These are phyloP conservation scores for Thalassiosira hispida DNA, from an alignment of 352 stramenopile species.

Conservation along the genomic window DNA sequence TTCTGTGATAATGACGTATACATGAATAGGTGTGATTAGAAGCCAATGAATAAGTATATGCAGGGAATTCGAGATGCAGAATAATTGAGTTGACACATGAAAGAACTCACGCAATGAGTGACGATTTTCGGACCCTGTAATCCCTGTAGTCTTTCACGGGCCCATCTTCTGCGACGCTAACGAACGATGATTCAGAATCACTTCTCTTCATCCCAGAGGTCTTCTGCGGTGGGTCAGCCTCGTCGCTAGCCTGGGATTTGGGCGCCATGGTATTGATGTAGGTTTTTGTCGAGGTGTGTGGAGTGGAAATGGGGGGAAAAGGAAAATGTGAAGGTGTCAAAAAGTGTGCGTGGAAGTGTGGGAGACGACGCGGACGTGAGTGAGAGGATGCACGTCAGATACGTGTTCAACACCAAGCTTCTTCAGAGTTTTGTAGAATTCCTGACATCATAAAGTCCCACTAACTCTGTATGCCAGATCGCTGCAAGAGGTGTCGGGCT, in stretches of 20 bases:
- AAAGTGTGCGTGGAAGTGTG: too few relatives aligned
- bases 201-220: slow-evolving; percentile 35
- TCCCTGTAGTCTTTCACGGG: slow-evolving; percentile 56
- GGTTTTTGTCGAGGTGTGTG: background rate
- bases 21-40: slow-evolving; percentile 3
- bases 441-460: too few relatives aligned
- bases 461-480: too few relatives aligned
- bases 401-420: too few relatives aligned
- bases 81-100: background rate
- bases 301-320: too few relatives aligned
- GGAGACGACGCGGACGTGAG: too few relatives aligned
- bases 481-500: too few relatives aligned
- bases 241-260: slow-evolving; percentile 12
- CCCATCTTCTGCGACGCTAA: slow-evolving; percentile 48
- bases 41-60: background rate
- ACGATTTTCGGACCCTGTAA: slow-evolving; percentile 79
- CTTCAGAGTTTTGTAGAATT: too few relatives aligned
- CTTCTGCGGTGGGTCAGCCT: background rate
- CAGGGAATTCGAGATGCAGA: background rate
- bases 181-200: slow-evolving; percentile 48
- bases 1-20: slow-evolving; percentile 48
- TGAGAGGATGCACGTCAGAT: too few relatives aligned
- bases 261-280: slow-evolving; percentile 17
- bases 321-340: too few relatives aligned
- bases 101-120: slow-evolving; percentile 77